Conservation (phyloP, 352 stramenopile species). For the Pythium chondricola region DNA sequence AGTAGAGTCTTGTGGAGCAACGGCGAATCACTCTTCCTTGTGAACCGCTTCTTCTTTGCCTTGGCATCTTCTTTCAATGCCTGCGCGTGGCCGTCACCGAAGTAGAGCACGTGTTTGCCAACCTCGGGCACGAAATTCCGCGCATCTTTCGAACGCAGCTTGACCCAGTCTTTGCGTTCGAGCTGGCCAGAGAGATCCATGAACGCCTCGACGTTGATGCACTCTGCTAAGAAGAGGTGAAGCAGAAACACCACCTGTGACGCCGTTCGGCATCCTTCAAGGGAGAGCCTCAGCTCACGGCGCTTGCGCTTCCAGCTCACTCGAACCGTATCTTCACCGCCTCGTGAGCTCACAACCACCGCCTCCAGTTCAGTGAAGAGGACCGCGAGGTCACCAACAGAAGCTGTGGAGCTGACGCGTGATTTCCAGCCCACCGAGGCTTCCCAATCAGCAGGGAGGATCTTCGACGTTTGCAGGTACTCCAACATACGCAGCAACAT, state of each 20-base stretch:
- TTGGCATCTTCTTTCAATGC: conserved; percentile 80
- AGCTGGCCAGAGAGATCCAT: conserved; percentile 68
- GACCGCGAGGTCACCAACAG: conserved; percentile 25
- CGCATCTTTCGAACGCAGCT: conserved; percentile 61
- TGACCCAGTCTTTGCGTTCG: conserved; percentile 72
- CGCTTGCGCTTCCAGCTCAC: conserved; percentile 72
- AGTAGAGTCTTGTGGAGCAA: conserved; percentile 41
- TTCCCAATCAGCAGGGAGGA: conserved; percentile 44
- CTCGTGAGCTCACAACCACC: conserved; percentile 32
- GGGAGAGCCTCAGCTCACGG: conserved; percentile 59
- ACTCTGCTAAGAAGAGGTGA: conserved; percentile 67
- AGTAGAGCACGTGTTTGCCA: conserved; percentile 63
- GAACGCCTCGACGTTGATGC: conserved; percentile 74
- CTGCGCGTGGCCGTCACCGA: conserved; percentile 74
- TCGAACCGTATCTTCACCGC: conserved; percentile 49
- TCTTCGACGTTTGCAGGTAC: conserved; percentile 51
- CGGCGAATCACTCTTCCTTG: conserved; percentile 59
- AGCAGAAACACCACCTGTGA: conserved; percentile 69
- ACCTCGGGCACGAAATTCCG: conserved; percentile 76
- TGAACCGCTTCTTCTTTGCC: conserved; percentile 67
- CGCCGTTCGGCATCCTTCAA: conserved; percentile 61
- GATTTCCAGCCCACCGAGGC: conserved; percentile 30
- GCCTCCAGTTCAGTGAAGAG: conserved; percentile 61
- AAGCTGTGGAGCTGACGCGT: conserved; percentile 26
- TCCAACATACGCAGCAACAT: conserved; percentile 61